Base-by-base conservation (phyloP, 1,139 yeast genomes). In the Ogataea hybrid region DNA sequence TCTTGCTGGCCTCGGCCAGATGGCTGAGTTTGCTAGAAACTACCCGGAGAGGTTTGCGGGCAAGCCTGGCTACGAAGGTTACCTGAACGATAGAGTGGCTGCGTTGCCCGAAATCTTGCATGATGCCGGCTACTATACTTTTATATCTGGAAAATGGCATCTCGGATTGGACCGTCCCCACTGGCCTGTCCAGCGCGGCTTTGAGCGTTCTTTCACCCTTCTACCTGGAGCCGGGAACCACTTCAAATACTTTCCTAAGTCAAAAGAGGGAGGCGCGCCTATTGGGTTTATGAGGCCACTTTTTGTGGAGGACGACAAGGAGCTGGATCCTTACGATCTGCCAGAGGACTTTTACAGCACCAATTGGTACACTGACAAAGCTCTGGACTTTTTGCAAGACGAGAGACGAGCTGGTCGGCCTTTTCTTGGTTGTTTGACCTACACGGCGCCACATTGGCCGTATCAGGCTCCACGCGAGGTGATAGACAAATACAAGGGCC, bases 381-480 rank as follows among this genome's bases (percentile, higher is more conserved):
- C 69, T 11, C 52, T 74, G 34, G 69, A 69, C 35, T 68, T 60
- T 36, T 54, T 71, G 41, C 48, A 61, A 6, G 58, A 64, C 23
- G 60, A 62, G 11, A 48, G 44, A 1, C 55, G 73, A 35, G 47
- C 53, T 2, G 70, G 59, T n/a, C 58, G 70, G 47, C 82, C 82
- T 7, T 77, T 75, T 47, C 73, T 75, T 49, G 79, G 78, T 2
- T 59, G 67, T 35, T 58, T 77, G 43, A 75, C 82, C 2, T 76
- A 73, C 48, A 75, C 81, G 4, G 81, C 82, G 1, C 82, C 82
- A 2, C 82, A 77, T 54, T 77, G 82, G 82, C 82, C 82, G 6
- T 67, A 69, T 46, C 82, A 77, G 58, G 82, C 82, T 0, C 80
- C 79, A 2, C 58, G 59, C 34, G 73, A 73, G 6, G 53, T 64